A percentile compares a stretch with the other conserved stretches of the same genome.
Evolutionary conservation across 2,329 filamentous ascomycete genomes (phyloP).

Genomic region (Sordariomycetes sp.): DNA sequence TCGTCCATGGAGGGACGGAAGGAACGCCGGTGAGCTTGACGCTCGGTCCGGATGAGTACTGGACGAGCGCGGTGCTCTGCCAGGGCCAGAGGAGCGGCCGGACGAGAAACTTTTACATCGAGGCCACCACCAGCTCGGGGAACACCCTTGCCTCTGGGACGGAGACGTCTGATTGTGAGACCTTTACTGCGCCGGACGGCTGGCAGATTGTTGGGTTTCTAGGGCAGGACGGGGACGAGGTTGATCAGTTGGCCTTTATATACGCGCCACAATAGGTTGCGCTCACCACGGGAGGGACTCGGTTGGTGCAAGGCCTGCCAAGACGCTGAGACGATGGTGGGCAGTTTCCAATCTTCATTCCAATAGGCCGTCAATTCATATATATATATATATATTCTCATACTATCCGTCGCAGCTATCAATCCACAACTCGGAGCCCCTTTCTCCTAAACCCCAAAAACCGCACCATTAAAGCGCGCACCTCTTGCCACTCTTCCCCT

Average conservation of each 20-base stretch:
- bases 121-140: conserved; percentile 35
- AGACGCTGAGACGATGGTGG: too few relatives aligned
- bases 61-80: conserved; percentile 34
- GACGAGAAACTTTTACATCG: conserved; percentile 42
- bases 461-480: too few relatives aligned
- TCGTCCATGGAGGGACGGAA: conserved; percentile 40
- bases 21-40: conserved; percentile 27
- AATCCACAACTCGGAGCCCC: too few relatives aligned
- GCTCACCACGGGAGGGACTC: too few relatives aligned
- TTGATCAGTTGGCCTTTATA: conserved; percentile 38
- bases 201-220: conserved; percentile 40
- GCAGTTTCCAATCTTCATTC: too few relatives aligned
- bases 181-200: conserved; percentile 29
- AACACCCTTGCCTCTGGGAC: conserved; percentile 29
- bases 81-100: conserved; percentile 27
- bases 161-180: conserved; percentile 30
- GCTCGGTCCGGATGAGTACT: conserved; percentile 31
- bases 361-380: too few relatives aligned
- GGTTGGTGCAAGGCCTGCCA: not conserved
- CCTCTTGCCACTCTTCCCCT: too few relatives aligned
- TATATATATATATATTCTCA: too few relatives aligned
- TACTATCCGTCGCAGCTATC: too few relatives aligned
- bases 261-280: conserved; percentile 25
- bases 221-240: conserved; percentile 37
- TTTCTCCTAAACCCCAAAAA: too few relatives aligned